phyloP scores from a whole-genome alignment of 2,329 filamentous ascomycete species.

The Blastomyces silverae region DNA sequence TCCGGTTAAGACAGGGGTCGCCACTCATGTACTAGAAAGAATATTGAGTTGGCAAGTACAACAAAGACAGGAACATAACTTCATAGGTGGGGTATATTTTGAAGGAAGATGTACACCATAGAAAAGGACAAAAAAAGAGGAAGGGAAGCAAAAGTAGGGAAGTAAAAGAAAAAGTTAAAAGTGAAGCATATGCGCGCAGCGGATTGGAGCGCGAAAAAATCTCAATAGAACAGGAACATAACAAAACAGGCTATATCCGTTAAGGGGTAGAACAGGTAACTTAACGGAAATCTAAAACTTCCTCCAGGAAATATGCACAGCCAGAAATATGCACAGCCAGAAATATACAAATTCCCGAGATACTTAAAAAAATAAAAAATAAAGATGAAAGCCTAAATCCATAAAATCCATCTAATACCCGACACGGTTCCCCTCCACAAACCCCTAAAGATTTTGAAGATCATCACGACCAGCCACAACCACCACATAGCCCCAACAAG shows the following conservation, averaged over 20 bases:
- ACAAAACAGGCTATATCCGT: neutral
- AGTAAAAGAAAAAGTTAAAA: neutral
- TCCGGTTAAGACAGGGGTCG: neutral
- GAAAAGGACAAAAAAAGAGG: too few relatives aligned
- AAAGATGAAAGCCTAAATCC: slow-evolving; percentile 50
- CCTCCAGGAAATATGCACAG: neutral
- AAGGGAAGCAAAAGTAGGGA: too few relatives aligned
- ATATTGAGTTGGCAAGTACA: neutral
- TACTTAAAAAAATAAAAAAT: neutral
- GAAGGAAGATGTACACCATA: neutral
- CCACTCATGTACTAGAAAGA: neutral
- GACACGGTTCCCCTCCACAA: slow-evolving; percentile 54
- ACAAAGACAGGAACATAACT: neutral
- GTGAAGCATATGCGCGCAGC: neutral
- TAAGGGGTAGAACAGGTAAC: neutral
- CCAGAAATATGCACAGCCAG: neutral
- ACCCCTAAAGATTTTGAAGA: slow-evolving; percentile 60
- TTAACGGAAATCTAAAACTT: neutral
- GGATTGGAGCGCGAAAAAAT: neutral
- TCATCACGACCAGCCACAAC: slow-evolving; percentile 81
- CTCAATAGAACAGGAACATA: neutral
- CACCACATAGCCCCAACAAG: slow-evolving; percentile 90
- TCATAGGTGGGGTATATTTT: neutral
- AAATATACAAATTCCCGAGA: neutral
- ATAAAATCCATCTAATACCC: slow-evolving; percentile 73